Base-by-base conservation (phyloP, 2,329 filamentous ascomycete species). In the Nannizziopsis arthrosporioides region DNA sequence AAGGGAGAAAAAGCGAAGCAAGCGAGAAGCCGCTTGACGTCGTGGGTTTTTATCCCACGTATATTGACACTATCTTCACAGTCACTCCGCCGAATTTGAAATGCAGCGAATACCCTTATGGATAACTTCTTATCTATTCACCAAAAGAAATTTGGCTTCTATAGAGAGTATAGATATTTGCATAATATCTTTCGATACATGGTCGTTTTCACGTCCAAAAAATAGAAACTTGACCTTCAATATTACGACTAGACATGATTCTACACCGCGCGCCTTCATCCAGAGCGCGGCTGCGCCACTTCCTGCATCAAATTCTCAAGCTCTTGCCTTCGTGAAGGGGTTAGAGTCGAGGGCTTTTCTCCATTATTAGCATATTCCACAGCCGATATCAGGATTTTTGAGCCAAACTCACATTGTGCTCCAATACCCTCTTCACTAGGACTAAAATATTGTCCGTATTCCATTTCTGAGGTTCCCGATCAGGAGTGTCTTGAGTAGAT, bases 1-100 rank as follows among this genome's bases (percentile, higher is more conserved):
- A 52, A 90, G 86, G 66, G 74, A 85, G 64, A 83, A 79, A 65
- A 89, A 62, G 65, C 69, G 58, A 68, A 72, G 44, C 7, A 10
- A 78, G 80, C 48, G 71, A 74, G n/a, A 55, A 37, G 31, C 22
- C 7, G 22, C 22, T 27, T 27, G 22, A 27, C 22, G 22, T 4
- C 7, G 22, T 27, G 22, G 22, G 4, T 27, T 27, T 27, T 4
- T 7, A 27, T 7, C 22, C 22, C 3, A 27, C 22, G 4, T 7
- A 27, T 27, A 27, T 7, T 7, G 22, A 27, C 7, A 27, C 7
- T 27, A 27, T 27, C 22, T 27, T 7, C 22, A 27, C 7, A 7
- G 7, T 7, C 22, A 4, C 7, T 27, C 7, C 22, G 22, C 22
- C 3, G 22, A 27, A 27, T 27, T 27, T 3, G 22, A 27, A 27